A percentile compares a stretch with the other conserved stretches of the same genome.
Evolutionary conservation across 2,329 filamentous ascomycete genomes (phyloP).

Genomic region (Simplicillium sp.): DNA sequence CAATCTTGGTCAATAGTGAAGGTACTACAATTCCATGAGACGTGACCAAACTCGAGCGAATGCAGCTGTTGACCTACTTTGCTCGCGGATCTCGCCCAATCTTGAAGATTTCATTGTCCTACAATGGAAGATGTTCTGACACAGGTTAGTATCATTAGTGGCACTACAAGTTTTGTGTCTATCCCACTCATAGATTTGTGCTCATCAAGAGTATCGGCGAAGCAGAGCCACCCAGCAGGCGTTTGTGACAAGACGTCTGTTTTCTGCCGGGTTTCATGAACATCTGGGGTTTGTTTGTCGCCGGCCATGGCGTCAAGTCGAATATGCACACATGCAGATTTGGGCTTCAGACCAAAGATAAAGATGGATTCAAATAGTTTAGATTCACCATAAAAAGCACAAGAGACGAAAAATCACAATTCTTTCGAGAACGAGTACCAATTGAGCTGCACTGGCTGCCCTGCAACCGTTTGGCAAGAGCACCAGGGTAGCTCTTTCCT

Average conservation of each 20-base stretch:
- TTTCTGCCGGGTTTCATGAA: not conserved
- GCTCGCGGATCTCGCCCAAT: conserved; percentile 6
- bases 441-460: no score
- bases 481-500: not conserved
- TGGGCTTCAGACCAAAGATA: no score
- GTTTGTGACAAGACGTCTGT: not conserved
- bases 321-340: no score
- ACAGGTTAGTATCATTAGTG: not conserved
- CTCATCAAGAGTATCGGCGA: not conserved
- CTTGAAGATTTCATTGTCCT: conserved; percentile 4
- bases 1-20: conserved; percentile 26
- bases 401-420: no score
- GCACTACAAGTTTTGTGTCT: conserved; percentile 1
- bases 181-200: not conserved
- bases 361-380: no score
- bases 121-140: conserved; percentile 5
- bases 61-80: conserved; percentile 17
- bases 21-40: conserved; percentile 16
- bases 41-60: not conserved
- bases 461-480: no score
- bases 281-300: not conserved
- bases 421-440: no score
- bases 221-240: conserved; percentile 3
- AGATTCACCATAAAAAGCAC: no score
- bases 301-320: not conserved